Percentiles rank a stretch among this genome's conserved stretches.
These are phyloP conservation scores for Aethionema arabicum DNA, from an alignment of 345 rosid species.

Conservation along the genomic window DNA sequence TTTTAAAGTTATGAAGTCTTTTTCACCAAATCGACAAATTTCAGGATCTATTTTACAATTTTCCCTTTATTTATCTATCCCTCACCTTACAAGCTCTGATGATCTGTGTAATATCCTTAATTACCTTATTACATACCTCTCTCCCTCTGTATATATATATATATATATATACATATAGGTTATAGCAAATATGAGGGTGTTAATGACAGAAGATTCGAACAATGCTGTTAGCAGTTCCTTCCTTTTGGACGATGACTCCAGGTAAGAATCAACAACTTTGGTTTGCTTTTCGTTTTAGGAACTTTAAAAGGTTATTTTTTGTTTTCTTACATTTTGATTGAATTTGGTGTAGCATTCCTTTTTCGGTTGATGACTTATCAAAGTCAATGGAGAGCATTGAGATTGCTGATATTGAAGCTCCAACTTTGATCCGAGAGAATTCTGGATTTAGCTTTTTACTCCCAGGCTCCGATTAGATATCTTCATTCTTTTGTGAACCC, in stretches of 20 bases:
- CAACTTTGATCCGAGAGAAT: slow-evolving; percentile 83
- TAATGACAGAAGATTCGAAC: slow-evolving; percentile 97
- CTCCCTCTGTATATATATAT: neutral
- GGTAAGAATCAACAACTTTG: slow-evolving; percentile 43
- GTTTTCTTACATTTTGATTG: neutral
- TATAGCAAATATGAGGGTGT: slow-evolving; percentile 80
- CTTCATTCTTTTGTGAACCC: neutral
- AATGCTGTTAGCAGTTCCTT: slow-evolving; percentile 93
- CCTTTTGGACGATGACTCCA: slow-evolving; percentile 92
- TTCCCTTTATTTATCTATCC: too few relatives aligned
- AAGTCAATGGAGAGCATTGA: slow-evolving; percentile 94
- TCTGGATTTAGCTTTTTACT: slow-evolving; percentile 87
- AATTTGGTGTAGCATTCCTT: slow-evolving; percentile 79
- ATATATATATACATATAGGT: slow-evolving; percentile 43
- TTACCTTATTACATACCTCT: neutral
- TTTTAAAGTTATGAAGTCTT: too few relatives aligned
- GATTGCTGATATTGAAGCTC: slow-evolving; percentile 82
- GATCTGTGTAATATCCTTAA: slow-evolving; percentile 2
- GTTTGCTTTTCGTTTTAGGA: neutral
- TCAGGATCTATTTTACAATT: too few relatives aligned
- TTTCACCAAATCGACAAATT: too few relatives aligned
- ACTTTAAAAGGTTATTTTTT: slow-evolving; percentile 5
- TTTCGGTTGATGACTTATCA: slow-evolving; percentile 92
- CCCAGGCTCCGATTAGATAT: slow-evolving; percentile 59
- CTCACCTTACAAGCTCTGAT: slow-evolving; percentile 24